Evolutionary conservation across 768 basidiomycete genomes (phyloP).

Genomic region (Tylopilus felleus): DNA sequence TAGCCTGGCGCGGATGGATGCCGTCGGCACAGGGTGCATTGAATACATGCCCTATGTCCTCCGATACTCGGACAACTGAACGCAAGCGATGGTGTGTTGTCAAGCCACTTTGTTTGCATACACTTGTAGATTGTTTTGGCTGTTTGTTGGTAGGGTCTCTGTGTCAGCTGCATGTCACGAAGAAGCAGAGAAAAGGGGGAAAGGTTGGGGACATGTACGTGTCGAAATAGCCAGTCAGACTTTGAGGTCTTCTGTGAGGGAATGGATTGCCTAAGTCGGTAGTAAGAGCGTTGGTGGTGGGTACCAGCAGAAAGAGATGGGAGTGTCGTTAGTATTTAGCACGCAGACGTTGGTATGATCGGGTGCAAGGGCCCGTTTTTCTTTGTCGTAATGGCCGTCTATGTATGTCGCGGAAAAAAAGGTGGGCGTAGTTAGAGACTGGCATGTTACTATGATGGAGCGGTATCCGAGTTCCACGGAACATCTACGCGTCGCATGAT

Average conservation of each 20-base stretch:
- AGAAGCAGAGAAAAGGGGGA: not conserved
- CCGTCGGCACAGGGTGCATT: not conserved
- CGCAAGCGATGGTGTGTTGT: not conserved
- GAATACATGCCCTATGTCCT: not conserved
- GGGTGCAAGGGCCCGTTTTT: not conserved
- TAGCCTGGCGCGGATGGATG: not conserved
- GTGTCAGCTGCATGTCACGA: not conserved
- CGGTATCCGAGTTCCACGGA: not conserved
- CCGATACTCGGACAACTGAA: conserved; percentile 2
- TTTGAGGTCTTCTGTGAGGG: not conserved
- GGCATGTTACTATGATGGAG: not conserved
- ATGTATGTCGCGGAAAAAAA: not conserved
- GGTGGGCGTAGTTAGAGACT: not conserved
- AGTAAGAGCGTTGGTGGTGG: not conserved
- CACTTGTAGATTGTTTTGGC: not conserved
- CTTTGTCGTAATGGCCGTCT: not conserved
- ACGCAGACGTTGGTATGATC: not conserved
- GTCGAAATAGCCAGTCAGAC: not conserved
- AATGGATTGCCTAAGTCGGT: not conserved
- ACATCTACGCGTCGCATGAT: not conserved
- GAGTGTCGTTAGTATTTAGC: not conserved
- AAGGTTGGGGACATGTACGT: not conserved
- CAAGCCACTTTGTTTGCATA: not conserved
- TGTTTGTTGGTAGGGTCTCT: not conserved
- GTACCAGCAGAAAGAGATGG: not conserved